Evolutionary conservation across 768 basidiomycete species (phyloP), one percentile per base, ranked within the genome.

Genomic region (Porphyrellus cyaneotinctus): DNA sequence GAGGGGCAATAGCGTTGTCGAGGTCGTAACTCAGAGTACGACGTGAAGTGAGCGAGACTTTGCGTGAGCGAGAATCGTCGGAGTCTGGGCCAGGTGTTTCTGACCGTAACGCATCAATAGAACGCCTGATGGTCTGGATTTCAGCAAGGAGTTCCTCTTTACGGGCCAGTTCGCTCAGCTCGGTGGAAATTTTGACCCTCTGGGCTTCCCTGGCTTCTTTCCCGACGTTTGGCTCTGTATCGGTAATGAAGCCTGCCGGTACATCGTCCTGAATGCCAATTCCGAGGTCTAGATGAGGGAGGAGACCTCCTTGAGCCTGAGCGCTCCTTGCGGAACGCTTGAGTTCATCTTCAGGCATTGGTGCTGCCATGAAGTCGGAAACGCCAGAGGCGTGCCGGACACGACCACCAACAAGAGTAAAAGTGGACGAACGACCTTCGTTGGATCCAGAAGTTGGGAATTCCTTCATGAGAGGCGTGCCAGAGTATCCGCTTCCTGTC

Each of bases 231-330:
- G 61, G 54, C 13, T 69, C 72, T 20, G 76, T 67, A 45, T 78
- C 74, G 24, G 81, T 65, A 51, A 91, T 86, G 64, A 87, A 90
- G 49, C 74, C 81, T 38, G 77, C 70, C 3, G 90, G 90, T 12
- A 92, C 85, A 58, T 89, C 82, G 41, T 84, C 80, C 64, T 88
- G 78, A 43, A 92, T 85, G 39, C 83, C 85, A 11, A 75, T 68
- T 13, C 90, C 90, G 18, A 92, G 81, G 64, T 92, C 88, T 38
- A 92, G 73, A 32, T 79, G 74, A 33, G 88, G 90, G 13, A 91
- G 73, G 18, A 71, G 80, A 28, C 82, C 80, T 30, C 62, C 60
- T 22, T 78, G 76, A 47, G 65, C 75, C 59, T 87, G 86, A 51
- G 67, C 50, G 45, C 73, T 70, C 64, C 76, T 74, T 33, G 78